Evolutionary conservation across 2,329 filamentous ascomycete genomes (phyloP), one percentile per base, ranked within the genome.

Genomic region (Anthostomella pinea): DNA sequence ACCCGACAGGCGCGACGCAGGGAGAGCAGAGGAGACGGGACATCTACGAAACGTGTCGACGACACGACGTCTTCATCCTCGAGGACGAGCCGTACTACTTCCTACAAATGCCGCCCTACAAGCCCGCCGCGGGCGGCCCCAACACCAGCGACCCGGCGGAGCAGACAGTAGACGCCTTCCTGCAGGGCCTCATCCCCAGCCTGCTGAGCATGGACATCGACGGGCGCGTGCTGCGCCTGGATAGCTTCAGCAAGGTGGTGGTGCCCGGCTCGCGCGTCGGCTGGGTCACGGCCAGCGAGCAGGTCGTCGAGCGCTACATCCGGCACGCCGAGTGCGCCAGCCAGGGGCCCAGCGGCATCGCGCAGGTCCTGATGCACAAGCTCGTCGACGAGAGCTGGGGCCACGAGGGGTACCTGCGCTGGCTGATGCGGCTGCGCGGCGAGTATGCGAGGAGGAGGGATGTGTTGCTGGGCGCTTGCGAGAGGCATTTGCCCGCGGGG

Each of bases 71-170:
- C 25, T 85, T 79, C 66, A 90, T 96, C 57, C 68, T 95, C 50
- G 90, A 96, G 67, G 90, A 95, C 58, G 90, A 95, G 60, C 90
- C 90, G 2, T 95, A 95, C 67, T 95, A 94, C 66, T 95, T 91
- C 67, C 72, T 95, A 22, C 90, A 95, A 64, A 87, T 89, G 84
- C 79, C 86, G 51, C 79, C 83, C 0, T 91, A 89, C 64, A 73
- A 45, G 31, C n/a, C n/a, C n/a, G n/a, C n/a, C n/a, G n/a, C n/a
- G n/a, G n/a, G n/a, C n/a, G n/a, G n/a, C 70, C 11, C 62, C 73
- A 0, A 63, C 69, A 4, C 74, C 78, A 6, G 69, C 77, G 0
- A 82, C 83, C 70, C 22, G 77, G 67, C 9, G 77, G 32, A 17
- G 9, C 37, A 38, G 29, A 48, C 26, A 13, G 16, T 87, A 36